phyloP scores from a whole-genome alignment of 441 rosid species.

The Euphorbia celastroides region DNA sequence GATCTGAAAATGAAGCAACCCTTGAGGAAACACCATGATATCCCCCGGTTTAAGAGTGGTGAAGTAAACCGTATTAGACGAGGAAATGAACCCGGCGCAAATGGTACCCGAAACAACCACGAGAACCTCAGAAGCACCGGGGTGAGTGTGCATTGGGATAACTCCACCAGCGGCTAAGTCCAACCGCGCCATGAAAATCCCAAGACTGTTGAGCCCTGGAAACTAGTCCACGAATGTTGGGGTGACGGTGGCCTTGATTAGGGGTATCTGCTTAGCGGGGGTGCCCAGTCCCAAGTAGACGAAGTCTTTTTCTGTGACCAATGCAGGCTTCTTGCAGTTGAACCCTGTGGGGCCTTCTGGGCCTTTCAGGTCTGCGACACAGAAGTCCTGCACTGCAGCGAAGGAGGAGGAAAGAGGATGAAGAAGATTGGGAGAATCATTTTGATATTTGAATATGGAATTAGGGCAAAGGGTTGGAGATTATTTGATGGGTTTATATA shows the following conservation, averaged over 20 bases:
- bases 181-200: conserved; percentile 61
- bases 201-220: conserved; percentile 70
- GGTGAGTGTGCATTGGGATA: conserved; percentile 80
- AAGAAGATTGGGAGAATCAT: not conserved
- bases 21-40: conserved; percentile 69
- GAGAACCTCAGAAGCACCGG: conserved; percentile 59
- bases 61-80: conserved; percentile 52
- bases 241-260: not conserved
- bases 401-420: conserved; percentile 22
- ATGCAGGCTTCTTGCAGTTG: not conserved
- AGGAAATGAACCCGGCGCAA: conserved; percentile 67
- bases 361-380: conserved; percentile 73
- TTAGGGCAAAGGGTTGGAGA: not conserved
- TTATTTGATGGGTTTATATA: conserved; percentile 19
- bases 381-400: conserved; percentile 69
- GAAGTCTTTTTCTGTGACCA: not conserved
- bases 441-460: not conserved
- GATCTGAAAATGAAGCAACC: conserved; percentile 64
- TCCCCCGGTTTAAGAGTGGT: conserved; percentile 54
- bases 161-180: conserved; percentile 69
- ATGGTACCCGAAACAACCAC: conserved; percentile 48
- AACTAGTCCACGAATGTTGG: conserved; percentile 54
- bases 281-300: not conserved
- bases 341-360: conserved; percentile 21
- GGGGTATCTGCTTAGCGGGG: not conserved